Percentiles rank a stretch among this genome's conserved stretches.
Conservation (phyloP, 768 basidiomycete genomes). For the Lentinus tigrinus region DNA sequence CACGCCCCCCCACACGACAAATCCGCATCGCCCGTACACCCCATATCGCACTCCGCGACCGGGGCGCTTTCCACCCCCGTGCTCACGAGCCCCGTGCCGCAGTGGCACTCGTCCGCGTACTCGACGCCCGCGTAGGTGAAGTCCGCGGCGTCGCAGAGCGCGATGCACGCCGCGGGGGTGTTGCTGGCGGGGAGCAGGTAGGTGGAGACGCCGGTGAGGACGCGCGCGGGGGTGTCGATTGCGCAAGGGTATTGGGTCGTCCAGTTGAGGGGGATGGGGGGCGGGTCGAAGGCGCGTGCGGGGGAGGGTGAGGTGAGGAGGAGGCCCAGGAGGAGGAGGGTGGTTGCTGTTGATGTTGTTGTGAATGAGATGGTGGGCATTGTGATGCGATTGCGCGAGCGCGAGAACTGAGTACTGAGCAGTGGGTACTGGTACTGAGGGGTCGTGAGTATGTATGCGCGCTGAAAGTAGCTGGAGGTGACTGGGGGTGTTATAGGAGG, state of each 20-base stretch:
- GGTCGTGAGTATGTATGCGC: no score
- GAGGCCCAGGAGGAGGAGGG: not conserved
- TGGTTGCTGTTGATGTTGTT: not conserved
- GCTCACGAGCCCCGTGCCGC: conserved; percentile 19
- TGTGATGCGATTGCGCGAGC: no score
- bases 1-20: conserved; percentile 21
- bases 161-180: conserved; percentile 19
- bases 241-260: conserved; percentile 13
- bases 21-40: conserved; percentile 15
- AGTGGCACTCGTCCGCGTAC: conserved; percentile 26
- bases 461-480: no score
- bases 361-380: no score
- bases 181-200: conserved; percentile 12
- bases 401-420: no score
- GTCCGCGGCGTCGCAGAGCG: conserved; percentile 12
- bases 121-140: conserved; percentile 25
- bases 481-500: no score
- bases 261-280: conserved; percentile 19
- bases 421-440: no score
- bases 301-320: not conserved
- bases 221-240: conserved; percentile 17
- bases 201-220: conserved; percentile 18
- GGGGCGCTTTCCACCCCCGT: conserved; percentile 11
- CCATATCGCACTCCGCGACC: conserved; percentile 20
- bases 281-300: not conserved